phyloP scores from a whole-genome alignment of 805 yeast genomes.

The Suhomyces faveliae region DNA sequence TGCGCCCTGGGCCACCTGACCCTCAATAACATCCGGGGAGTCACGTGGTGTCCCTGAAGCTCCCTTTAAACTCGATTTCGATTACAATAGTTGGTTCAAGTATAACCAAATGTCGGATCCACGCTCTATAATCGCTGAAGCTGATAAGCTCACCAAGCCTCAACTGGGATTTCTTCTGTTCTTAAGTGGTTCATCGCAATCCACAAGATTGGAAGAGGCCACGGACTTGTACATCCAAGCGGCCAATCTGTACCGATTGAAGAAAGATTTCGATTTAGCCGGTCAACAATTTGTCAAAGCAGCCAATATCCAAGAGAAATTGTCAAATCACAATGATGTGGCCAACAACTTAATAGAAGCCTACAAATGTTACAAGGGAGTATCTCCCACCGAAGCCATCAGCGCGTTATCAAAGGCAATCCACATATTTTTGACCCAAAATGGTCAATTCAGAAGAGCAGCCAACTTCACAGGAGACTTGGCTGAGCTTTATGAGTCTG shows the following conservation, averaged over 20 bases:
- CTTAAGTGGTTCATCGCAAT: conserved; percentile 60
- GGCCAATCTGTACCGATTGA: conserved; percentile 82
- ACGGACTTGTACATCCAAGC: conserved; percentile 88
- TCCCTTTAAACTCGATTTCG: not conserved
- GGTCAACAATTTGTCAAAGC: conserved; percentile 86
- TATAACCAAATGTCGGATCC: conserved; percentile 41
- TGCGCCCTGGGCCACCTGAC: not conserved
- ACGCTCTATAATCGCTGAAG: conserved; percentile 42
- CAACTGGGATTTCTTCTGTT: conserved; percentile 67
- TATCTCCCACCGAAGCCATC: conserved; percentile 75
- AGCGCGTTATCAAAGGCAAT: conserved; percentile 74
- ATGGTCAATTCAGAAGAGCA: conserved; percentile 95
- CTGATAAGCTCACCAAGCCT: conserved; percentile 49
- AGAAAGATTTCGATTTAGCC: conserved; percentile 69
- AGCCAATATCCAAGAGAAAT: conserved; percentile 71
- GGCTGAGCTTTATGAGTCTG: conserved; percentile 78
- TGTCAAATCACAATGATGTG: conserved; percentile 83
- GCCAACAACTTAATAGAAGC: conserved; percentile 90
- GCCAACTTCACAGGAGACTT: conserved; percentile 92
- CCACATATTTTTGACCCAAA: conserved; percentile 70
- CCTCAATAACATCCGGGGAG: not conserved
- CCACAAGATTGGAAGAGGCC: conserved; percentile 82
- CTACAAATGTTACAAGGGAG: conserved; percentile 76
- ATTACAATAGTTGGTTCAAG: not conserved
- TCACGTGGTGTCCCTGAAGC: not conserved